Base-by-base conservation (phyloP, 495 filamentous ascomycete species). In the Xylona heveae region DNA sequence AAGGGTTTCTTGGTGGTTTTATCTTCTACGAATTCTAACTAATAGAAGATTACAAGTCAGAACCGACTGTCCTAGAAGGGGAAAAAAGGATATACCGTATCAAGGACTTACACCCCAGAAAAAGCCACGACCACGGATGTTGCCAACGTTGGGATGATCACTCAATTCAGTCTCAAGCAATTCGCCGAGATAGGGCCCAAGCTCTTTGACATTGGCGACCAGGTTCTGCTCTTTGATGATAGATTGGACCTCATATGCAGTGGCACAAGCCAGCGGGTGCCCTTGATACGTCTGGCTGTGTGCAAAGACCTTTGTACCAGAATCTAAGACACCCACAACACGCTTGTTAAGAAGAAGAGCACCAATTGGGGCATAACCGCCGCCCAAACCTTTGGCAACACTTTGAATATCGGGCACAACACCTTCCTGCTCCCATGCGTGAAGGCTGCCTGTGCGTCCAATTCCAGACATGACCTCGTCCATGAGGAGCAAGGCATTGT, bases 391-490 rank as follows among this genome's bases (percentile, higher is more conserved):
- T 43, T 81, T 81, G 1, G 64, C 74, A n/a, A 77, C 59, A 0
- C 67, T 65, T 43, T 71, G 62, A n/a, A 81, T 61, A 44, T 79
- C 75, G 0, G 71, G 72, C 0, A 62, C 55, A 8, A 69, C 50
- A 28, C 37, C 57, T 44, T 78, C 73, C 26, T 67, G 61, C 34
- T 78, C 58, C 68, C 71, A 81, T 2, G 67, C 72, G 32, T 75
- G 70, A 3, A 76, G 44, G 3, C 67, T 74, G 0, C 75, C 75
- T 10, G 59, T 64, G 5, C 72, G 59, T 1, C 75, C 76, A 65
- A 78, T 78, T 0, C 75, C 78, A 42, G 73, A 68, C 77, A 85
- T 83, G 21, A 59, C 40, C 37, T 85, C 78, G 35, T 85, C 78
- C 4, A 78, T 50, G 28, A 82, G 71, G 18, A 79, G 53, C 2